Base-by-base conservation (phyloP, 345 rosid species). In the Bruguiera parviflora region DNA sequence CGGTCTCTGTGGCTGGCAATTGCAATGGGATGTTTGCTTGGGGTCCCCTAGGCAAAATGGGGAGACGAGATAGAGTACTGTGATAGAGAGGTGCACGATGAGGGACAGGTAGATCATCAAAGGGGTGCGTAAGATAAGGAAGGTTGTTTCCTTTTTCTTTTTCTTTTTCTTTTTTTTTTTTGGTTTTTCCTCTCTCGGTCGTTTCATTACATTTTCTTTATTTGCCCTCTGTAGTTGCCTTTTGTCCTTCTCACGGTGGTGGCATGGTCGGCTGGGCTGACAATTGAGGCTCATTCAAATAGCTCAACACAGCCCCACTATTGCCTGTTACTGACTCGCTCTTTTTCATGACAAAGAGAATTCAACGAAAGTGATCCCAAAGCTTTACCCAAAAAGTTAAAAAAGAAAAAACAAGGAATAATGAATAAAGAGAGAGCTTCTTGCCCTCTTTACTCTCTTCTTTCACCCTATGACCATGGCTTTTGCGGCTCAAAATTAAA, bases 181-280 rank as follows among this genome's bases (percentile, higher is more conserved):
- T 0, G 28, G 28, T 59, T 29, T 49, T 51, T 11, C 18, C 31
- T 51, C 52, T 51, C 37, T 33, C 16, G 20, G 27, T 35, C 49
- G 24, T 72, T 56, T 21, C 8, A 19, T 6, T 24, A 9, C 25
- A n/a, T 8, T 35, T 25, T 43, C 24, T 43, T 24, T 25, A 1
- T 46, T 59, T 59, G 3, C 1, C 2, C 16, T 25, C 6, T 39
- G 33, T 33, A 58, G 73, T 70, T 60, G 80, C 72, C 78, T 75
- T 82, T 70, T 61, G 83, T 86, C 90, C 72, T 78, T 80, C 79
- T 86, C 93, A 85, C 75, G 84, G 79, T 84, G 78, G 68, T 84
- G 86, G 82, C 90, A 78, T 84, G 83, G 84, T 81, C 81, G 67
- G 83, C 71, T 71, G 82, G 82, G 89, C 83, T 80, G 89, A 77